Evolutionary conservation across 2,329 filamentous ascomycete genomes (phyloP), one percentile per base, ranked within the genome.

Genomic region (Stagonosporopsis tanaceti): DNA sequence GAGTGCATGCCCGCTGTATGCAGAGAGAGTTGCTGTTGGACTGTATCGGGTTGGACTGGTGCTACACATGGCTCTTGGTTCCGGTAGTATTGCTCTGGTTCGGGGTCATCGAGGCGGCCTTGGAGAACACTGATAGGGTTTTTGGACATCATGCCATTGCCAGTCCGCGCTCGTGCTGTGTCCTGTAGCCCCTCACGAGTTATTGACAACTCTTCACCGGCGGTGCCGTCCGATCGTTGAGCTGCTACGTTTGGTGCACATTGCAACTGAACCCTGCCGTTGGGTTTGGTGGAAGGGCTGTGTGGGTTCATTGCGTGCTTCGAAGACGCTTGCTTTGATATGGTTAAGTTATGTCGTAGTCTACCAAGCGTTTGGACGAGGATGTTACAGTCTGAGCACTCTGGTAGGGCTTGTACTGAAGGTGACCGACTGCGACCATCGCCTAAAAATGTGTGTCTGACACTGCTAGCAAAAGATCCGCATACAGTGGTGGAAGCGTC

Each of bases 361-460:
- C 70, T 63, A 44, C 55, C 53, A 3, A 72, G 38, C 2, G 69
- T 61, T 41, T 71, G 64, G 27, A 63, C 60, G 3, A 72, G 62
- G 15, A 72, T 67, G 4, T 48, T 37, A 39, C 70, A 72, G n/a
- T 70, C 63, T 20, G 58, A 61, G 61, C 70, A 72, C 7, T 40
- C 8, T 6, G 60, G 41, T 14, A 53, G 53, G 22, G 34, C 22
- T 39, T 24, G 35, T 7, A 51, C 22, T 42, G 34, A 22, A 12
- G 17, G 15, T 24, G 39, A 4, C 4, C 14, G 15, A 22, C 12
- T 39, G 11, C 20, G 46, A 15, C 38, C 38, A n/a, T 53, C 50
- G 28, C 57, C 53, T 47, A 70, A 38, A 42, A 65, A 68, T 0
- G 66, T 38, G 30, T 72, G 69, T n/a, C 50, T 57, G 12, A 65